A percentile compares a stretch with the other conserved stretches of the same genome.
phyloP scores from a whole-genome alignment of 345 rosid genomes.

The Salix brachista region DNA sequence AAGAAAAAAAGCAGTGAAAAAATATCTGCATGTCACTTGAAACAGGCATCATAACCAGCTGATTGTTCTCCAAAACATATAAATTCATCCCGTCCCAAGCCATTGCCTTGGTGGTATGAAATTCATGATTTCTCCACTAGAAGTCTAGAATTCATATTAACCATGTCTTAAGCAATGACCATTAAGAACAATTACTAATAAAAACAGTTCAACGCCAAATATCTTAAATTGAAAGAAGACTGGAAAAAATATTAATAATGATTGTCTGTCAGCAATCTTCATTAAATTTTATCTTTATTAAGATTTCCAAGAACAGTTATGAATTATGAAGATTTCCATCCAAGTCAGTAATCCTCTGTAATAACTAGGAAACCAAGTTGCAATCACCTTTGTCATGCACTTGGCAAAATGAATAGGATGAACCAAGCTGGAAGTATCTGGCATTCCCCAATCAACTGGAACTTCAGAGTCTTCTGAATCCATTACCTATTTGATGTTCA shows the following conservation, averaged over 20 bases:
- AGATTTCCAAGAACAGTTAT: conserved; percentile 1
- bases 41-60: neutral
- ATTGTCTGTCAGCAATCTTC: neutral
- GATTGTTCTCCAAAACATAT: neutral
- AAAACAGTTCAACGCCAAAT: neutral
- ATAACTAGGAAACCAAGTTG: conserved; percentile 8
- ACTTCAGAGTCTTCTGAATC: conserved; percentile 58
- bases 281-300: neutral
- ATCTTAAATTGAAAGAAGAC: neutral
- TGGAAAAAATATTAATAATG: neutral
- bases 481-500: conserved; percentile 44
- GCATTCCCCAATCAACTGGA: conserved; percentile 91
- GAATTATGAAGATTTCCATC: neutral
- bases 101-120: neutral
- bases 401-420: conserved; percentile 90
- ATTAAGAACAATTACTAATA: neutral
- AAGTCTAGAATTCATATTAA: neutral
- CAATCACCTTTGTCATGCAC: conserved; percentile 75
- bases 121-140: neutral
- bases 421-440: conserved; percentile 54
- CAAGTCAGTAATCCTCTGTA: neutral
- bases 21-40: neutral
- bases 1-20: neutral
- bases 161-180: neutral
- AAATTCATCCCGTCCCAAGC: neutral